These are phyloP conservation scores for Helminthosporium solani DNA, from an alignment of 2,329 filamentous ascomycete species.

Conservation along the genomic window DNA sequence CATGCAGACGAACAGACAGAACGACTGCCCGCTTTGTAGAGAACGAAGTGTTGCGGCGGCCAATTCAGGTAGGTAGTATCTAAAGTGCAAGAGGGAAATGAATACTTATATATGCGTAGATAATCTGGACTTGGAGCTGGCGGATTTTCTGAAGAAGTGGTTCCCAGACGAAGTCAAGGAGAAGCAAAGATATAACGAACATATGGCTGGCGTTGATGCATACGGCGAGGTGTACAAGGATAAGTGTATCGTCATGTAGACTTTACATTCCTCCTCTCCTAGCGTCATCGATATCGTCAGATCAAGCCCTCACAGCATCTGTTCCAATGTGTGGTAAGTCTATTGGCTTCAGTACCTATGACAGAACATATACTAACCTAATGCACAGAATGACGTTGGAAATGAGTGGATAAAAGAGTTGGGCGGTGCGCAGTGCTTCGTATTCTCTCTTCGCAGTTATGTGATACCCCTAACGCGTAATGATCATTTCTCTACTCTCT, in stretches of 20 bases:
- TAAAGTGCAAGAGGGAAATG: neutral
- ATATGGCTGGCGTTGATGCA: conserved; percentile 70
- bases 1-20: conserved; percentile 69
- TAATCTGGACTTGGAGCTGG: conserved; percentile 68
- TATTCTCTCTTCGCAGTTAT: too few species aligned
- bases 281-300: too few species aligned
- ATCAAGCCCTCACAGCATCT: too few species aligned
- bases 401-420: too few species aligned
- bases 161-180: conserved; percentile 72
- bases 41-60: conserved; percentile 70
- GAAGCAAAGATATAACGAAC: conserved; percentile 66
- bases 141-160: conserved; percentile 70
- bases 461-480: too few species aligned
- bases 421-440: too few species aligned
- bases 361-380: too few species aligned
- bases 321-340: too few species aligned
- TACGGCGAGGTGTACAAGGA: conserved; percentile 64
- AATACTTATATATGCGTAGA: conserved; percentile 47
- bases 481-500: too few species aligned
- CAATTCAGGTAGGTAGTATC: conserved; percentile 56
- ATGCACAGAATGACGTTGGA: too few species aligned
- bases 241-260: conserved; percentile 61
- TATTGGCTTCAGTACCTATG: too few species aligned
- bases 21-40: conserved; percentile 74
- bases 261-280: too few species aligned